Evolutionary conservation across 192 early-diverging fungal species (phyloP), one percentile per base, ranked within the genome.

Genomic region (Mortierella alpina): DNA sequence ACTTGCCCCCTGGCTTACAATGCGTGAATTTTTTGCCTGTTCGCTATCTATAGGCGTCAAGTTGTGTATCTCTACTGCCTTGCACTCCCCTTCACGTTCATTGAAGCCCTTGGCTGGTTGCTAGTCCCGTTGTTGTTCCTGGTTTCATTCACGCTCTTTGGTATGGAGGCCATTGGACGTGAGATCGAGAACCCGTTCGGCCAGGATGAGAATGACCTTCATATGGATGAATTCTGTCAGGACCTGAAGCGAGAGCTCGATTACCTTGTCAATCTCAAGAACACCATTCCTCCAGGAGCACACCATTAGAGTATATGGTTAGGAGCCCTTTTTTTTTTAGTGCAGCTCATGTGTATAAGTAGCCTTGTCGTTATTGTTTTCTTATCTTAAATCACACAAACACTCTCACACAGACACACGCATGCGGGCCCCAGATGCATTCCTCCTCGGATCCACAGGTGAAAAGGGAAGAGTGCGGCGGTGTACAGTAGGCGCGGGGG

Each of bases 151-250:
- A 88, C 82, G 3, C 82, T 95, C 69, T 88, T 94, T 59, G 95
- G 95, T 71, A 91, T 95, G 72, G 91, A 94, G 68, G 86, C 85
- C 47, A 95, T 95, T 73, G 77, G 82, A 66, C 59, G 59, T 11
- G 91, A 95, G 84, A 94, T 96, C 61, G 94, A 96, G 75, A 95
- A 96, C 81, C 95, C 95, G 20, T 72, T 89, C 59, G 88, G 84
- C 72, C 79, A 82, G 54, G 83, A 88, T 52, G 66, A 70, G 18
- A 90, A 90, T 65, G 88, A 89, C 75, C 57, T 90, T 31, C 85
- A 86, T 42, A 68, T 89, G 67, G 82, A 88, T 46, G 74, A 80
- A 44, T 87, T 86, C 72, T 88, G 88, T 47, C 80, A 78, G 2
- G 80, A 86, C 59, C 46, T 89, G 40, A 86, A 87, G 63, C 70